Percentiles rank a stretch among this genome's conserved stretches.
Evolutionary conservation across 352 stramenopile genomes (phyloP).

Genomic region (Aphanomyces invadans): DNA sequence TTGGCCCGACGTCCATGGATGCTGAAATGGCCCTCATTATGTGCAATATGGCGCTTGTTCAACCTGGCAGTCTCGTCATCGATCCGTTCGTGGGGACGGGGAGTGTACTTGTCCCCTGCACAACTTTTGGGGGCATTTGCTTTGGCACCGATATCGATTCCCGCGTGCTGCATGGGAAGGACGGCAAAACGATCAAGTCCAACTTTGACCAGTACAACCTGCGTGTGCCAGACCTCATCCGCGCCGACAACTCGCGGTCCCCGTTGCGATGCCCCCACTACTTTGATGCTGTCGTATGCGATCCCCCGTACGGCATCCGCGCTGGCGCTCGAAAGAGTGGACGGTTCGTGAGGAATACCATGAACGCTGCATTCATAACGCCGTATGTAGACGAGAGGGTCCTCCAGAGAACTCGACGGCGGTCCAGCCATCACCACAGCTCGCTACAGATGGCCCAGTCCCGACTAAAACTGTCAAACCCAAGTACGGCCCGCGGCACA

Average conservation of each 20-base stretch:
- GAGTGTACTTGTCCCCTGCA: conserved; percentile 93
- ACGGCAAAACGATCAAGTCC: conserved; percentile 28
- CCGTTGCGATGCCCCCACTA: conserved; percentile 46
- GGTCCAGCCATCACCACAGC: neutral
- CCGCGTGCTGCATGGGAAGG: conserved; percentile 87
- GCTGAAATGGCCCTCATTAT: conserved; percentile 96
- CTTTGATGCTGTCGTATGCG: conserved; percentile 89
- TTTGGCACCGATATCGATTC: conserved; percentile 97
- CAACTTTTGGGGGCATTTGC: conserved; percentile 88
- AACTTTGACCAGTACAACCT: conserved; percentile 93
- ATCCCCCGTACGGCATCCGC: conserved; percentile 92
- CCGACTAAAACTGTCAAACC: conserved; percentile 3
- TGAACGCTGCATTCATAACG: too few relatives aligned
- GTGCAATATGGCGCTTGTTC: conserved; percentile 80
- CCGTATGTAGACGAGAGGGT: conserved; percentile 1
- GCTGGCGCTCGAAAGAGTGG: conserved; percentile 90
- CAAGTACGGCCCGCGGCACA: conserved; percentile 25
- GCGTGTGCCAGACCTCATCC: conserved; percentile 89
- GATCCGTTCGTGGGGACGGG: conserved; percentile 98
- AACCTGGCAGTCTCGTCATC: conserved; percentile 74
- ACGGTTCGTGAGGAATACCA: too few relatives aligned
- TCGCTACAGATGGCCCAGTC: neutral
- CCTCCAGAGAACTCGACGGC: neutral
- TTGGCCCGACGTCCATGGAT: conserved; percentile 97
- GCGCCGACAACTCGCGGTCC: conserved; percentile 83